phyloP scores from a whole-genome alignment of 108 stramenopile genomes.

The Nannochloropsis gaditana region DNA sequence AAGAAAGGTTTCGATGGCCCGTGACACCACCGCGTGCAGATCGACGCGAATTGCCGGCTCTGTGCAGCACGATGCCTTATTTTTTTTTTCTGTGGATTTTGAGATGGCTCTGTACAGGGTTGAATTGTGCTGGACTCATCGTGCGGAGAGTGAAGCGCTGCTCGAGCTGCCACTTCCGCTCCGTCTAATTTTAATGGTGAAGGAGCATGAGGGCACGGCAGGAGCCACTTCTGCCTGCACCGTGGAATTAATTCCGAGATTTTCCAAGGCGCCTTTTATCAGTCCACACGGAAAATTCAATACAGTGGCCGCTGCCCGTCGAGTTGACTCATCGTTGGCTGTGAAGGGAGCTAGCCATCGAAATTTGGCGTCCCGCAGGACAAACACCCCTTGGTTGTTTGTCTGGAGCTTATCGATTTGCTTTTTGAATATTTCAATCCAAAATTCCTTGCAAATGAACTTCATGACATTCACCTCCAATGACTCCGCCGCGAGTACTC shows the following conservation, averaged over 20 bases:
- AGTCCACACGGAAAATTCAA: conserved; percentile 38
- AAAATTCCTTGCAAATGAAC: conserved; percentile 59
- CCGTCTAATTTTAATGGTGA: conserved; percentile 20
- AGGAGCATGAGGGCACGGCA: background rate
- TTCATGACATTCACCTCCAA: conserved; percentile 49
- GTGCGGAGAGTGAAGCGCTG: too few species aligned
- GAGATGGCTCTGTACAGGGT: too few species aligned
- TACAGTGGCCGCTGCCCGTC: conserved; percentile 26
- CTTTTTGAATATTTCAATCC: conserved; percentile 52
- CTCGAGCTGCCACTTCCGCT: background rate
- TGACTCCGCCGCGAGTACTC: conserved; percentile 46
- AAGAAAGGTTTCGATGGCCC: background rate
- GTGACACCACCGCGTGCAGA: too few species aligned
- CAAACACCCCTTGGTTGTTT: conserved; percentile 54
- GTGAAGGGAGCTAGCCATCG: conserved; percentile 53
- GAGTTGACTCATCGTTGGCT: conserved; percentile 39
- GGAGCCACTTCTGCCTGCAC: conserved; percentile 33
- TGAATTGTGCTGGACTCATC: too few species aligned
- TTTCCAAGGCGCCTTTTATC: conserved; percentile 30
- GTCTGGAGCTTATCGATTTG: conserved; percentile 59
- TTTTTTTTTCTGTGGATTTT: too few species aligned
- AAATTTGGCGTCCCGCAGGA: conserved; percentile 51
- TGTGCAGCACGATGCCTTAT: too few species aligned
- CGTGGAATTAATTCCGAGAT: conserved; percentile 28
- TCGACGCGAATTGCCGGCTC: too few species aligned